Evolutionary conservation across 768 basidiomycete genomes (phyloP), one percentile per base, ranked within the genome.

Genomic region (Coprinopsis sp.): DNA sequence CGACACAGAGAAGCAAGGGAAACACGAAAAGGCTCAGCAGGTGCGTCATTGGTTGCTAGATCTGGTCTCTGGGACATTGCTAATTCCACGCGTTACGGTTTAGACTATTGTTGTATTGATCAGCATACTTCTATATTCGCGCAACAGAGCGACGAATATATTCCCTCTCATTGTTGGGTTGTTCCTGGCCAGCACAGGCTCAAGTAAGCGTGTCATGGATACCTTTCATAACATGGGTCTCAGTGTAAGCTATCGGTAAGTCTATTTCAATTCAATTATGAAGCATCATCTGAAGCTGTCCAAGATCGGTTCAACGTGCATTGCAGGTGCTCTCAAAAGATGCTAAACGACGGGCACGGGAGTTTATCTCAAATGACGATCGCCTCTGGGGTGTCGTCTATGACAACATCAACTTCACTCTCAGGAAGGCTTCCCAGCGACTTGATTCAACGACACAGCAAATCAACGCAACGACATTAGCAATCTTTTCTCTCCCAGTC

Each of bases 331-430:
- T 31, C 30, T 8, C 30, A 31, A 31, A 8, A 31, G 30, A 31
- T 31, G 30, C 30, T 8, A 31, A 8, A 31, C 8, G 10, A 8
- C 30, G n/a, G n/a, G 30, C 30, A 31, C 30, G 30, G n/a, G n/a
- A 31, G 10, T 31, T 31, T n/a, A n/a, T 31, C 30, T n/a, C 8
- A n/a, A 31, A 31, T 8, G 8, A 8, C 10, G 30, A 31, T n/a
- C 30, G 30, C 10, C n/a, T 31, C 8, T 31, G 30, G 30, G 30
- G 30, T 31, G 44, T 48, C 18, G 59, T 62, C 14, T 65, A 63
- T 47, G 62, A 67, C 47, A 65, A 67, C 46, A 63, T 65, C 57
- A 67, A 67, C 36, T 54, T 67, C 31, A 65, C 58, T 39, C 46
- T 64, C 1, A 56, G 60, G 21, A 64, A 65, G 50, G 56, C 47